Base-by-base conservation (phyloP, 1,284 basidiomycete genomes). In the Melampsora larici-populina region DNA sequence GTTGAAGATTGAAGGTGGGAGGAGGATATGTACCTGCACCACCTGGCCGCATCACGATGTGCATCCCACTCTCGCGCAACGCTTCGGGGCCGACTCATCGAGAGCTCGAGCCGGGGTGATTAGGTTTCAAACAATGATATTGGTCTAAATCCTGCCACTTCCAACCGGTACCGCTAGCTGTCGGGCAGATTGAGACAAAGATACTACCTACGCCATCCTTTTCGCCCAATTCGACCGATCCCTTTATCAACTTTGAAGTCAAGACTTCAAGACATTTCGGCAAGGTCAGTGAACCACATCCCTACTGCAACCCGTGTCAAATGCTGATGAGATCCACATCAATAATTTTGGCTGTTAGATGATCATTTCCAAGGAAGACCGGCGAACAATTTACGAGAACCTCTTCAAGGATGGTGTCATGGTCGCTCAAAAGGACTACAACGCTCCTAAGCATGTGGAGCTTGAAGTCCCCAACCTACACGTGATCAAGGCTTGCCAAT, bases 331-430 rank as follows among this genome's bases (percentile, higher is more conserved):
- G 79, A 75, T 79, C 78, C 80, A 80, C 63, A 4, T 66, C 24
- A 31, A 40, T 64, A 4, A n/a, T n/a, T 9, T 58, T 29, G 55
- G 18, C 21, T 6, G 18, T 9, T 29, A 60, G 55, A 83, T 83
- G 82, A 81, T 83, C 73, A 83, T 83, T 78, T 78, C 82, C 75
- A 83, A 83, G 79, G 79, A 80, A 73, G 81, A 83, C 79, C 78
- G 82, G 66, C 80, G 81, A 68, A 79, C 77, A 43, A 83, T 83
- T 80, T 83, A 95, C 88, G 94, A 97, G 87, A 91, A 91, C 88
- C 93, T 97, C 88, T 97, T 97, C 92, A 95, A 95, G 87, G 94
- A 92, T 92, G 96, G 97, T 84, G 97, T 98, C 81, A 88, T 98
- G 84, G 96, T 99, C 85, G 96, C 96, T 84, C 95, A 97, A 88